Evolutionary conservation across 2,329 filamentous ascomycete species (phyloP), one percentile per base, ranked within the genome.

Genomic region (Trichoderma koningiopsis): DNA sequence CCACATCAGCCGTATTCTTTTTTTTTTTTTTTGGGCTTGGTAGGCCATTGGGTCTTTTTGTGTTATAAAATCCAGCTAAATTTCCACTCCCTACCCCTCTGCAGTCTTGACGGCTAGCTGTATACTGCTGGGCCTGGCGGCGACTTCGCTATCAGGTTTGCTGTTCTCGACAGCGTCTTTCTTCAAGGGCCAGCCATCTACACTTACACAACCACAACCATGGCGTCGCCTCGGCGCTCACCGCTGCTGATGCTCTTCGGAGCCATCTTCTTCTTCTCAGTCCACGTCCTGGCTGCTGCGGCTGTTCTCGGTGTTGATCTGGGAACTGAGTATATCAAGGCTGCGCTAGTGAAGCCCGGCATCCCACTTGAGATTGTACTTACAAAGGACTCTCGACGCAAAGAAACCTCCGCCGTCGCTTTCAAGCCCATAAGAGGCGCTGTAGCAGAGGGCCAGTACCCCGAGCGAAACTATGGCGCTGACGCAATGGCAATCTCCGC

Each of bases 311-410:
- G 96, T 72, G 88, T 99, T 76, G 96, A 99, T 81, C 86, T 99
- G 67, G 96, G 96, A 74, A 97, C 96, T 68, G 93, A 97, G 80
- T 97, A 97, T 83, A 92, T 99, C 83, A 99, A 98, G 84, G 95
- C 95, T 33, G 90, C 92, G 16, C 88, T 99, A 53, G 95, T 99
- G 71, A 98, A 98, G 83, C 96, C 96, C 2, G 96, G 96, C 71
- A 95, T 97, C 64, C 96, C 96, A 13, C 92, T 99, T 78, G 96
- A 99, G 74, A 98, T 99, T 73, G 95, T 99, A 79, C 87, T 97
- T 68, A 97, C 94, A 35, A 99, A 98, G 80, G 96, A 99, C 82
- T 97, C 96, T 35, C 92, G 97, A 80, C 91, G 96, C 77, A 99
- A 99, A 85, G 96, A 99, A 80, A 88, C 88, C 29, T 93, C 94